Evolutionary conservation across 208 protist genomes (phyloP).

Genomic region (Trypanosoma cruzi): DNA sequence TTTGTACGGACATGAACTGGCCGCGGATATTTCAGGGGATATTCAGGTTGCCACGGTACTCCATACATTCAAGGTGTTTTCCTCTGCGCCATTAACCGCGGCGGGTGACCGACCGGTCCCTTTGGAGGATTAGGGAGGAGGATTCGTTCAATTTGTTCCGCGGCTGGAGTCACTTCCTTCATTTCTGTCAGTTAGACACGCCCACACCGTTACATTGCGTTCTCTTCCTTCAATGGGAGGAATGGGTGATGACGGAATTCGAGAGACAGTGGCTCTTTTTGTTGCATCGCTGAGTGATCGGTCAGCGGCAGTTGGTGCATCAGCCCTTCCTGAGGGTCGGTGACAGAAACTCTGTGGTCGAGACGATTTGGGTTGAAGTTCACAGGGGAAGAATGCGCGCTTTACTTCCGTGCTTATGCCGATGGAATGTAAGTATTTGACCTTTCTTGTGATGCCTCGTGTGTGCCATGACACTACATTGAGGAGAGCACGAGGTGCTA

Average conservation of each 20-base stretch:
- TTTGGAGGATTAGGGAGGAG: conserved; percentile 22
- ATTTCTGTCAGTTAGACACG: conserved; percentile 45
- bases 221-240: conserved; percentile 49
- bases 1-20: conserved; percentile 2
- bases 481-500: conserved; percentile 24
- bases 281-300: conserved; percentile 51
- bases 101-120: conserved; percentile 13
- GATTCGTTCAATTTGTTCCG: conserved; percentile 34
- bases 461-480: background rate
- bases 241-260: conserved; percentile 41
- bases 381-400: background rate
- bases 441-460: conserved; percentile 26
- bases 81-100: conserved; percentile 17
- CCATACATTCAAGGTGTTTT: conserved; percentile 63
- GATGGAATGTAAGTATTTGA: conserved; percentile 13
- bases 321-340: conserved; percentile 11
- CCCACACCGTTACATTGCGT: conserved; percentile 43
- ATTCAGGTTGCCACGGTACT: conserved; percentile 68
- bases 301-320: conserved; percentile 35
- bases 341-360: conserved; percentile 10
- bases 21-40: conserved; percentile 42
- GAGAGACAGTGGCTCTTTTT: conserved; percentile 42
- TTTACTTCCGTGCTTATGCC: conserved; percentile 17
- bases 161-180: conserved; percentile 59
- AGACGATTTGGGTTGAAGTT: background rate